Evolutionary conservation across 805 yeast species (phyloP).

Genomic region (Candida khao-thaluensis): DNA sequence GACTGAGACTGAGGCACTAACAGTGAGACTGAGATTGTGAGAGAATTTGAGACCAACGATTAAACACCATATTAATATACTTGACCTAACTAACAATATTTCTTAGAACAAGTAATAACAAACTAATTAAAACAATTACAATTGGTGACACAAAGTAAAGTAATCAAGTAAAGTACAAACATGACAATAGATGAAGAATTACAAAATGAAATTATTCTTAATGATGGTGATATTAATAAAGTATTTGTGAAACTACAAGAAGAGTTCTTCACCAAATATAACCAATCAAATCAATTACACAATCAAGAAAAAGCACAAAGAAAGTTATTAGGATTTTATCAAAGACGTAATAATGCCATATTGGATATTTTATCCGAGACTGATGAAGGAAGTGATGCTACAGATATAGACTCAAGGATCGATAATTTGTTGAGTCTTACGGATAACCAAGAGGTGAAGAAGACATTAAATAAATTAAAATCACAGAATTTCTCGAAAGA

Average conservation of each 20-base stretch:
- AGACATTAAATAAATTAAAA: background rate
- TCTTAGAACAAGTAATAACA: too few relatives aligned
- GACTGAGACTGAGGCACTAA: too few relatives aligned
- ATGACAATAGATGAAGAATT: conserved; percentile 11
- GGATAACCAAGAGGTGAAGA: conserved; percentile 20
- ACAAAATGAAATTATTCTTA: conserved; percentile 11
- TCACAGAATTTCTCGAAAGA: conserved; percentile 9
- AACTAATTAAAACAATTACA: too few relatives aligned
- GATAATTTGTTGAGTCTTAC: conserved; percentile 22
- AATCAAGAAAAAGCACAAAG: conserved; percentile 35
- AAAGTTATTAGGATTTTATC: conserved; percentile 31
- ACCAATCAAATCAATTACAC: conserved; percentile 20
- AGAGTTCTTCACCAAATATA: conserved; percentile 12
- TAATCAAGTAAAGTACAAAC: background rate
- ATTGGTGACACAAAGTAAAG: too few relatives aligned
- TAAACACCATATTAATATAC: too few relatives aligned
- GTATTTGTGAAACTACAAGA: conserved; percentile 14
- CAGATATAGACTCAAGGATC: conserved; percentile 17
- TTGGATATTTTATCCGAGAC: conserved; percentile 22
- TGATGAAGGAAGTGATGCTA: conserved; percentile 2
- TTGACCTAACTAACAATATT: too few relatives aligned
- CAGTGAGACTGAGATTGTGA: too few relatives aligned
- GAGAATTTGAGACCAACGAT: too few relatives aligned
- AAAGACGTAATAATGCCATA: conserved; percentile 38
- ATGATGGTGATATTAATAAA: conserved; percentile 16